Percentiles rank a stretch among this genome's conserved stretches.
Evolutionary conservation across 2,329 filamentous ascomycete species (phyloP).

Genomic region (Monilinia fructicola): DNA sequence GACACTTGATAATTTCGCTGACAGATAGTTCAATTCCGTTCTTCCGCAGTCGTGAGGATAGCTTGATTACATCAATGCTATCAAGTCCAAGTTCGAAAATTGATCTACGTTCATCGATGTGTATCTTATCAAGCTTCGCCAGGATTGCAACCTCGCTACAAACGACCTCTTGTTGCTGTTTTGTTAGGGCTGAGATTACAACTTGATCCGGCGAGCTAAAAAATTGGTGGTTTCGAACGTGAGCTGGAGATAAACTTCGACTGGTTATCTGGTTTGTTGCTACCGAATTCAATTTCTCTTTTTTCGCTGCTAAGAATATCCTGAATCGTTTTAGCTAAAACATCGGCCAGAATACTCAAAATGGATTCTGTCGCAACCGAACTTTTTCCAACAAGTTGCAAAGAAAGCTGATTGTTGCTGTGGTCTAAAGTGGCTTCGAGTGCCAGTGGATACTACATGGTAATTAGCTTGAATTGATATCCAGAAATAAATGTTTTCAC

Average conservation of each 20-base stretch:
- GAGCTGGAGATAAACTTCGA: too few relatives aligned
- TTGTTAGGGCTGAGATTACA: slow-evolving; percentile 47
- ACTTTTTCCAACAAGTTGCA: slow-evolving; percentile 61
- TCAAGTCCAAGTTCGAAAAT: slow-evolving; percentile 84
- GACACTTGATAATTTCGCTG: slow-evolving; percentile 73
- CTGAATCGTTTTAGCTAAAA: slow-evolving; percentile 42
- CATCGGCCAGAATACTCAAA: slow-evolving; percentile 45
- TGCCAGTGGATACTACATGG: slow-evolving; percentile 57
- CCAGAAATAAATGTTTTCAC: slow-evolving; percentile 26
- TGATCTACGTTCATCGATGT: slow-evolving; percentile 59
- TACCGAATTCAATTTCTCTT: not conserved
- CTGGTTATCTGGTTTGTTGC: not conserved
- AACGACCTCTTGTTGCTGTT: slow-evolving; percentile 47
- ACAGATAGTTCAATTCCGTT: slow-evolving; percentile 61
- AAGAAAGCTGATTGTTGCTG: slow-evolving; percentile 48
- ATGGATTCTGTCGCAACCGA: slow-evolving; percentile 42
- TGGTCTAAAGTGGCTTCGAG: slow-evolving; percentile 65
- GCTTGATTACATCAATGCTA: slow-evolving; percentile 87
- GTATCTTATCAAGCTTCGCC: slow-evolving; percentile 51
- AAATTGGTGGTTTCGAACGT: too few relatives aligned
- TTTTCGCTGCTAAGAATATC: slow-evolving; percentile 15
- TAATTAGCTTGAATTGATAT: slow-evolving; percentile 26
- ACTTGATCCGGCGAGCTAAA: not conserved
- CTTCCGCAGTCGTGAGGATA: slow-evolving; percentile 69
- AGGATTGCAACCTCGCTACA: slow-evolving; percentile 63